Base-by-base conservation (phyloP, 2,329 filamentous ascomycete genomes). In the Pseudovirgaria hyperparasitica region DNA sequence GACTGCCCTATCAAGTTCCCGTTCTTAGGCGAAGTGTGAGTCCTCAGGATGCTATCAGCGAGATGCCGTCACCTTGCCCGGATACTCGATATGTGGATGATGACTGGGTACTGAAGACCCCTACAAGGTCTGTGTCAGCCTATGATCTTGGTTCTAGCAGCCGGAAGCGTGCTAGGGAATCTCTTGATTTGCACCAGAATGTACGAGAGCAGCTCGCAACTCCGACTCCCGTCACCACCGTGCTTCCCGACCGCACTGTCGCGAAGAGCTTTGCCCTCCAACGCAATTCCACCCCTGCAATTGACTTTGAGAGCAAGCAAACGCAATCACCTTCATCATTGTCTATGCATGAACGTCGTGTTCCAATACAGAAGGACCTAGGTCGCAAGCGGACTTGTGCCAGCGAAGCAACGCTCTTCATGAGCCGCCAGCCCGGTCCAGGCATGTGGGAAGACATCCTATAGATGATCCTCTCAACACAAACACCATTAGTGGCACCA, bases 401-500 rank as follows among this genome's bases (percentile, higher is more conserved):
- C 23, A 59, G 67, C 9, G 72, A 77, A 48, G 69, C 63, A 29
- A 57, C 60, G 12, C 59, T 54, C 33, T 51, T 57, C 21, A 65
- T 65, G 42, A 54, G 63, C 60, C 32, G 66, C 54, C 24, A 51
- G 63, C 61, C 62, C 22, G 70, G 68, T 19, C 67, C 70, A 20
- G 72, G 73, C 27, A 76, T 78, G 70, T 79, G 75, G 74, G 61
- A 68, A 32, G 70, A 66, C 29, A 71, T 79, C 36, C 55, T 78
- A 27, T 54, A 42, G 32, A 14, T n/a, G n/a, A n/a, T n/a, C n/a
- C n/a, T n/a, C n/a, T n/a, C n/a, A n/a, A n/a, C n/a, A n/a, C n/a
- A n/a, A n/a, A n/a, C n/a, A n/a, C n/a, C n/a, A n/a, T n/a, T n/a
- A n/a, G n/a, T n/a, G n/a, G n/a, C n/a, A n/a, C n/a, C n/a, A n/a